phyloP scores from a whole-genome alignment of 345 rosid species.

The Kernera saxatilis region DNA sequence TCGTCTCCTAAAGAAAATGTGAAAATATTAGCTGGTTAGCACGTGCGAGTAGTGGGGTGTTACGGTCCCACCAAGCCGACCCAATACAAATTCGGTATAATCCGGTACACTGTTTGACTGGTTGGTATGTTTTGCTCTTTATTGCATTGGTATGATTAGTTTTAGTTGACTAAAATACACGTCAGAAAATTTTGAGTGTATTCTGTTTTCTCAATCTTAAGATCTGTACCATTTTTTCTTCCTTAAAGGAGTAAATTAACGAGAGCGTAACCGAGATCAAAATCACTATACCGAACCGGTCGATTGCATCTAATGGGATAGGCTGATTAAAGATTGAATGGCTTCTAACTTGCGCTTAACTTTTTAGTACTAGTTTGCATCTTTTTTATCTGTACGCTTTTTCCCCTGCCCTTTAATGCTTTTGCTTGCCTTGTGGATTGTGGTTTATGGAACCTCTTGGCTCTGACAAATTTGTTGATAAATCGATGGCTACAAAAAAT shows the following conservation, averaged over 20 bases:
- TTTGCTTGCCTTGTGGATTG: neutral
- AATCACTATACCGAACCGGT: neutral
- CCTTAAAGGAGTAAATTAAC: neutral
- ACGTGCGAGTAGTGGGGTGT: constrained; percentile 19
- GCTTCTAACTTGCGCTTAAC: neutral
- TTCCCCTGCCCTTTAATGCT: neutral
- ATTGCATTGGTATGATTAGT: neutral
- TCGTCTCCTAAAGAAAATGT: neutral
- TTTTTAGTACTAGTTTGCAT: neutral
- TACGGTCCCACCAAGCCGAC: neutral
- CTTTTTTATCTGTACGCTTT: neutral
- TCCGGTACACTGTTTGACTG: neutral
- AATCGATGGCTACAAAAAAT: neutral
- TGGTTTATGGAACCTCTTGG: too few relatives aligned
- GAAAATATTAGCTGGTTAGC: constrained; percentile 18
- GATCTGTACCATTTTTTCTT: neutral
- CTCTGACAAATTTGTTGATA: neutral
- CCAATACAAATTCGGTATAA: constrained; percentile 5
- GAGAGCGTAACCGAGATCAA: constrained; percentile 1
- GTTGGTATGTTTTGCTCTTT: neutral
- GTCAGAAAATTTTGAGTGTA: neutral
- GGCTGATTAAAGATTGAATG: neutral
- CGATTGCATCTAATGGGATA: neutral
- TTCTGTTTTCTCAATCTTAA: neutral
- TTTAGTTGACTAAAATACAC: neutral